Evolutionary conservation across 768 basidiomycete species (phyloP), one percentile per base, ranked within the genome.

Genomic region (Mycena indigotica): DNA sequence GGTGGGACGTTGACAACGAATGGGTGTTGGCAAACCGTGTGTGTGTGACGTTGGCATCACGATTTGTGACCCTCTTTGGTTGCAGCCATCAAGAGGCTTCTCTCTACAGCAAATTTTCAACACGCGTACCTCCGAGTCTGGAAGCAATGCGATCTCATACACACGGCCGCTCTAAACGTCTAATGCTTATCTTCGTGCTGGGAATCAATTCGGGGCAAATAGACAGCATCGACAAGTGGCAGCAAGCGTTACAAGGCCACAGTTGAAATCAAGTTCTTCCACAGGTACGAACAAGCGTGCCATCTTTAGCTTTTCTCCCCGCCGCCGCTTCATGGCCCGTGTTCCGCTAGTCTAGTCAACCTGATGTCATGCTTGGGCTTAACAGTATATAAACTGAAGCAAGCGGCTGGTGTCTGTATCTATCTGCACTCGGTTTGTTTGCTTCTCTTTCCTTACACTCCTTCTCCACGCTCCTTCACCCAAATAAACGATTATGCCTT

Each of bases 401-500:
- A n/a, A n/a, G n/a, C 32, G 32, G 10, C 32, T 8, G 32, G 10
- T 35, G 17, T 17, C 10, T 17, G 32, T 35, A 8, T 17, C 17
- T 17, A 35, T 35, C 32, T 17, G 10, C 17, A 35, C 32, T 35
- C n/a, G n/a, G n/a, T n/a, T n/a, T n/a, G n/a, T n/a, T n/a, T n/a
- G n/a, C 17, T 35, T 17, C 17, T 35, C 32, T 17, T 17, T 35
- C 17, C 32, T 35, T 35, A 8, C 32, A 35, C 32, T 17, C 8
- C 32, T 35, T 35, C 32, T 35, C 32, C 32, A 35, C 32, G 32
- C 32, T 35, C 17, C 32, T 35, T 17, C 32, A 35, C 32, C 10
- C 32, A 35, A 8, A 35, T 35, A 35, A 35, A 35, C 32, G 32
- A 35, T 44, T 44, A 51, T 51, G 50, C 28, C 30, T 30, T 57